Conservation (phyloP, 108 stramenopile genomes). For the Chaetoceros muelleri region DNA sequence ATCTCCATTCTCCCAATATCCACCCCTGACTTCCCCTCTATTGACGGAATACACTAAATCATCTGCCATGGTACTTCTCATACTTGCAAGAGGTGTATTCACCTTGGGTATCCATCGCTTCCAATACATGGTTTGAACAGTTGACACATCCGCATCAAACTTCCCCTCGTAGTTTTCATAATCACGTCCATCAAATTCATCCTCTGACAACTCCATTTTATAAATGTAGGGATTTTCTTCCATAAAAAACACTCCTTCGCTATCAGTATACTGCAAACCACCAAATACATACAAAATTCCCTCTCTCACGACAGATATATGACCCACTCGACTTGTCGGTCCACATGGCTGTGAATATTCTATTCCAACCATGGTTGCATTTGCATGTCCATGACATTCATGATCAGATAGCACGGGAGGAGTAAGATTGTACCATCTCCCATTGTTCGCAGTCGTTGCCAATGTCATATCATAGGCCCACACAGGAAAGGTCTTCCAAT, state of each 20-base stretch:
- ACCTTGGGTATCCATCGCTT: not conserved
- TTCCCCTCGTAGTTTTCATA: not conserved
- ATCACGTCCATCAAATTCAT: not conserved
- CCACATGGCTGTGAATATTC: constrained; percentile 13
- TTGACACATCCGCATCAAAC: not conserved
- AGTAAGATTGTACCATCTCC: constrained; percentile 26
- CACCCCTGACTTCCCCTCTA: constrained; percentile 37
- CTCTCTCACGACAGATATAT: constrained; percentile 19
- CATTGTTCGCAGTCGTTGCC: constrained; percentile 6
- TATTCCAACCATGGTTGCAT: constrained; percentile 13
- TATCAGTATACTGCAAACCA: constrained; percentile 17
- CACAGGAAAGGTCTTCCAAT: constrained; percentile 41
- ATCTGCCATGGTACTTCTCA: not conserved
- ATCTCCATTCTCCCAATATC: constrained; percentile 14
- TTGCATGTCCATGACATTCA: too few relatives aligned
- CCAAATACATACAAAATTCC: constrained; percentile 36
- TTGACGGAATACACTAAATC: constrained; percentile 4
- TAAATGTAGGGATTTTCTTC: constrained; percentile 19
- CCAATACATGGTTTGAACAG: not conserved
- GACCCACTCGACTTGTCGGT: constrained; percentile 31
- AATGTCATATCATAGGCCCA: constrained; percentile 34
- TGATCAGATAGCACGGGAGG: constrained; percentile 1
- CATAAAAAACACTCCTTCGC: constrained; percentile 20
- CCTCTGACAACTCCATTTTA: not conserved
- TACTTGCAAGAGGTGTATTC: not conserved